Evolutionary conservation across 73 alveolate genomes (phyloP).

Genomic region (Stentor coeruleus): DNA sequence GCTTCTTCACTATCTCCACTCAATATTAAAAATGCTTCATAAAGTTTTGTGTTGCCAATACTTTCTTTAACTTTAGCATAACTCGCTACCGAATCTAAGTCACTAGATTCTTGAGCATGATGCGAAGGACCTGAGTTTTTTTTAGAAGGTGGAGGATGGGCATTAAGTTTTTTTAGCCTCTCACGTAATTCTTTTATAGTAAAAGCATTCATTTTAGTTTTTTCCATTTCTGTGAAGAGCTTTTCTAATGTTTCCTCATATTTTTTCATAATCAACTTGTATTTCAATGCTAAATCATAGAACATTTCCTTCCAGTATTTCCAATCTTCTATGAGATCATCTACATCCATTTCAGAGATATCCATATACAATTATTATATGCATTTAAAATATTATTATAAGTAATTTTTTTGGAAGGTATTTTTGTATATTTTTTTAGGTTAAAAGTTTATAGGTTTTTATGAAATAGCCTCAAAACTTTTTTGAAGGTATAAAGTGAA

Average conservation of each 20-base stretch:
- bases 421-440: too few relatives aligned
- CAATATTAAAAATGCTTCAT: not conserved
- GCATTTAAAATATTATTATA: too few relatives aligned
- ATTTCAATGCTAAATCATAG: not conserved
- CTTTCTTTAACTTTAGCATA: too few relatives aligned
- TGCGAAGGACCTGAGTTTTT: not conserved
- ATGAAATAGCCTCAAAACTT: too few relatives aligned
- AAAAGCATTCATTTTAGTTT: not conserved
- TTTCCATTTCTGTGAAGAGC: not conserved
- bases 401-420: too few relatives aligned
- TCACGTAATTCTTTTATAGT: not conserved
- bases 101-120: not conserved
- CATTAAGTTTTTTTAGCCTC: not conserved
- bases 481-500: too few relatives aligned
- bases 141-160: too few relatives aligned
- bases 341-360: not conserved
- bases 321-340: not conserved
- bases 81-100: not conserved
- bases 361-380: not conserved
- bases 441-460: too few relatives aligned
- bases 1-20: not conserved
- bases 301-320: not conserved
- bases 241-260: too few relatives aligned
- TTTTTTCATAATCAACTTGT: too few relatives aligned
- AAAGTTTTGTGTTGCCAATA: not conserved